Evolutionary conservation across 495 filamentous ascomycete species (phyloP), one percentile per base, ranked within the genome.

Genomic region (Coniosporium apollinis): DNA sequence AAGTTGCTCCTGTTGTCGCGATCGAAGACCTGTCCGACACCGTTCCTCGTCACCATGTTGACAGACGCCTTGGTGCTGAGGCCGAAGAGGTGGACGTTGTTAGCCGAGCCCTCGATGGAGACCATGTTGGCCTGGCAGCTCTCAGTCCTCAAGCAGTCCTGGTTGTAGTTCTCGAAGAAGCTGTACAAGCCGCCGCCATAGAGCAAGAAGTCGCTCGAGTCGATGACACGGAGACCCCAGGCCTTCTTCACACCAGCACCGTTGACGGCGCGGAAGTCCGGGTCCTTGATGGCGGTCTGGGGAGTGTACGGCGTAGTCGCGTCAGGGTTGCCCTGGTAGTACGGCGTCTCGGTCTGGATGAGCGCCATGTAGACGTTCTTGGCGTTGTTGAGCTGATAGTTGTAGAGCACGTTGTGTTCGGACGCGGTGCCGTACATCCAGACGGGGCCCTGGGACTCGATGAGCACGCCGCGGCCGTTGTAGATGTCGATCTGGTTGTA

Each of bases 271-370:
- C 38, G 44, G 47, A 62, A 60, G 34, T 43, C 40, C 0, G 59
- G 59, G 39, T 62, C 59, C 42, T 41, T 43, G 35, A 47, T 51
- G 25, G 44, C 30, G 34, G 24, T 15, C 36, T 52, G 44, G 21
- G 29, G 22, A 19, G 43, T 49, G 49, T 55, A 59, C 4, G 58
- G 58, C 4, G 30, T 28, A 2, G 41, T 30, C 3, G 55, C 52
- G 5, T 18, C 15, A 6, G 59, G 58, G 38, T 52, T 51, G 17
- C 54, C 48, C 44, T 48, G 66, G 50, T 38, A 59, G 48, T 59
- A 61, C 8, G 50, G 79, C 1, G 83, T 83, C 55, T 91, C 83
- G 5, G 83, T 84, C 46, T 92, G 83, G 48, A 87, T 75, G 52
- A 78, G 70, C 14, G 77, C 76, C 51, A 72, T 74, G 49, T 74